Evolutionary conservation across 345 rosid genomes (phyloP), one percentile per base, ranked within the genome.

Genomic region (Linum trigynum): DNA sequence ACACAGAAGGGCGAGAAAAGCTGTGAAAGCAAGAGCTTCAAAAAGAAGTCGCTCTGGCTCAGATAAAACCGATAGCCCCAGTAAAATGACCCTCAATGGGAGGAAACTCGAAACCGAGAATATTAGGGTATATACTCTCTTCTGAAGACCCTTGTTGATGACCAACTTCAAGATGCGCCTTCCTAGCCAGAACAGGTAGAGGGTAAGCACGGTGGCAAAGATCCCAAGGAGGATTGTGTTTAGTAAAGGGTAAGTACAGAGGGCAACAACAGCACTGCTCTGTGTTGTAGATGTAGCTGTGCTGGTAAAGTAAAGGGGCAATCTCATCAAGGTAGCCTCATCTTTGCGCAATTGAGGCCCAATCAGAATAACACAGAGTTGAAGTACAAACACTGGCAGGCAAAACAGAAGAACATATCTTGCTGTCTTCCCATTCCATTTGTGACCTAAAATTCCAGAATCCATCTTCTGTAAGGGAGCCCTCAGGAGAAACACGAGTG

Each of bases 161-260:
- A 94, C 99, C 78, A 90, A 70, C 70, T 81, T 83, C 79, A 90
- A 72, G 73, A 94, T 87, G 76, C 74, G 91, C 72, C 95, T 80
- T 65, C 99, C 99, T 61, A 90, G 85, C 92, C 92, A 90, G 80
- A 85, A 90, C 75, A 94, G 77, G 80, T 91, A 94, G 60, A 73
- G 60, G 37, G 97, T 84, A 70, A 91, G 73, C 73, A 84, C 51
- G 55, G 84, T 65, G 39, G 85, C 82, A 71, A 88, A 91, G 65
- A 94, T 73, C 68, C 95, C 99, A n/a, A 83, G 87, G 64, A 91
- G 69, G 66, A 94, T 82, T 32, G 96, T 90, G 75, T 90, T 88
- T 75, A 88, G 73, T 65, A 94, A 74, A 71, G 99, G 97, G 82
- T 88, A 94, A 63, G 96, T 82, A 80, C 99, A 94, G 64, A 88